A percentile compares a stretch with the other conserved stretches of the same genome.
These are phyloP conservation scores for Euphorbia celastroides DNA, from an alignment of 441 rosid genomes.

Conservation along the genomic window DNA sequence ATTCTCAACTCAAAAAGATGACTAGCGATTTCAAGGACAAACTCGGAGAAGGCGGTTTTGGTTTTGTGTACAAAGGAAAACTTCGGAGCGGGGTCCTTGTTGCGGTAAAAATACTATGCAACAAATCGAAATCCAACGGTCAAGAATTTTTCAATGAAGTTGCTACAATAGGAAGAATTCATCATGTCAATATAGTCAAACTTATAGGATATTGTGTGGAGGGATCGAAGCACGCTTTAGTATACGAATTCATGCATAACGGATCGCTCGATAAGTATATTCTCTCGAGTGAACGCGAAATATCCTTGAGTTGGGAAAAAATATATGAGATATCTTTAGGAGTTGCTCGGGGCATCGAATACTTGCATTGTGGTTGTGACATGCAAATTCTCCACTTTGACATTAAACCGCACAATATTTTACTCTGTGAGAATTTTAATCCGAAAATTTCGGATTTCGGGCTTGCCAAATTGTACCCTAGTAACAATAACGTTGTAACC, in stretches of 20 bases:
- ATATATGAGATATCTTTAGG: constrained; percentile 8
- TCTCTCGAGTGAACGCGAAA: background rate
- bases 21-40: constrained; percentile 21
- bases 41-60: constrained; percentile 23
- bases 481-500: background rate
- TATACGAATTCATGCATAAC: constrained; percentile 11
- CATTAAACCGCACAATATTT: constrained; percentile 12
- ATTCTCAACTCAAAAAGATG: constrained; percentile 18
- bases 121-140: constrained; percentile 18
- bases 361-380: constrained; percentile 11
- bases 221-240: constrained; percentile 1
- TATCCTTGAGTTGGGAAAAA: constrained; percentile 12
- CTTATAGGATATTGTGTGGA: background rate
- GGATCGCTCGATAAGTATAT: constrained; percentile 9
- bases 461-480: constrained; percentile 10
- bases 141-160: constrained; percentile 23
- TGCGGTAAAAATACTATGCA: constrained; percentile 12
- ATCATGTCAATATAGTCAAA: constrained; percentile 7
- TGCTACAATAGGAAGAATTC: constrained; percentile 6
- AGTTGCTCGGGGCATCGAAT: constrained; percentile 12
- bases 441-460: constrained; percentile 16
- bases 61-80: constrained; percentile 20
- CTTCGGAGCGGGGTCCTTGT: constrained; percentile 16
- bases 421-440: constrained; percentile 8
- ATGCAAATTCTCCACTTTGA: constrained; percentile 17